Evolutionary conservation across 495 filamentous ascomycete genomes (phyloP).

Genomic region (Neurospora terricola): DNA sequence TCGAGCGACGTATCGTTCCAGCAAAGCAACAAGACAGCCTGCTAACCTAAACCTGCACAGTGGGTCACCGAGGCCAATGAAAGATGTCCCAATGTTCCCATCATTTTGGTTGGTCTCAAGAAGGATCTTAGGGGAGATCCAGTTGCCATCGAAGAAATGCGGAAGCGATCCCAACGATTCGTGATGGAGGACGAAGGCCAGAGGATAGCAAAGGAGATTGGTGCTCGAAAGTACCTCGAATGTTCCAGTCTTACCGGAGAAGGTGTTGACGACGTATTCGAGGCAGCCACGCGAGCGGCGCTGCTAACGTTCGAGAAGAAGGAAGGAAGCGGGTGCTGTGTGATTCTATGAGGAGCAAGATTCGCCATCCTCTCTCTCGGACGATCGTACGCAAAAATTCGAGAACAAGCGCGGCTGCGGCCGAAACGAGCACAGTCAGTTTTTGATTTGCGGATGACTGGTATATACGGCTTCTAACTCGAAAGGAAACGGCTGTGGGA

Average conservation of each 20-base stretch:
- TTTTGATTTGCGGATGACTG: not conserved
- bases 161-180: conserved; percentile 84
- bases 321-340: conserved; percentile 74
- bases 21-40: not conserved
- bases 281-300: conserved; percentile 92
- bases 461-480: not conserved
- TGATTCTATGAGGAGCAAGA: conserved; percentile 61
- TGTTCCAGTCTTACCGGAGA: conserved; percentile 96
- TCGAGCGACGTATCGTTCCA: conserved; percentile 1
- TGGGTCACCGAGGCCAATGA: conserved; percentile 97
- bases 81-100: conserved; percentile 83
- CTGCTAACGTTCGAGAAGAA: conserved; percentile 85
- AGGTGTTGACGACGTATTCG: conserved; percentile 97
- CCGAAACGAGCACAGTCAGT: not conserved
- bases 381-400: not conserved
- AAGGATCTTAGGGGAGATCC: conserved; percentile 97
- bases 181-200: conserved; percentile 71
- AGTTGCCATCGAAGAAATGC: conserved; percentile 90
- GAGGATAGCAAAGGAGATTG: conserved; percentile 71
- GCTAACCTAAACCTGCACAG: conserved; percentile 34
- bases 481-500: not conserved
- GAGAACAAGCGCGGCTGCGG: not conserved
- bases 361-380: not conserved
- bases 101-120: conserved; percentile 94
- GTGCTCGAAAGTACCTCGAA: conserved; percentile 92